These are phyloP conservation scores for Dissophora globulifera DNA, from an alignment of 192 early-diverging fungal genomes.

Conservation along the genomic window DNA sequence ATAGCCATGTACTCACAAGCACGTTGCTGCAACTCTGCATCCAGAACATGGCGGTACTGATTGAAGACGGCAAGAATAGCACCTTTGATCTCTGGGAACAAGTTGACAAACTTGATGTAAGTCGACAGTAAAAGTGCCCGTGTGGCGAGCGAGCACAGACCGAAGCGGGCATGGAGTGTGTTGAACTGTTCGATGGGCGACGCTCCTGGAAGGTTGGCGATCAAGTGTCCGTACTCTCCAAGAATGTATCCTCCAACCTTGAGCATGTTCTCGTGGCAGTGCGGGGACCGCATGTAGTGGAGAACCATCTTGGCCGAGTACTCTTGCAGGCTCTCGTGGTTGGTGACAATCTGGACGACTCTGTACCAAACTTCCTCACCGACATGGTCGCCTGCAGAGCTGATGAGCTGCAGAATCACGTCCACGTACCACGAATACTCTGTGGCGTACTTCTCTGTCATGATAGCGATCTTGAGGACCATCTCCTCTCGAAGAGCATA, in stretches of 20 bases:
- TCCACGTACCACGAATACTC: slow-evolving; percentile 99
- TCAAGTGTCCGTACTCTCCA: slow-evolving; percentile 98
- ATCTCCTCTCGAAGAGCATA: slow-evolving; percentile 94
- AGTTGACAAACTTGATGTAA: slow-evolving; percentile 94
- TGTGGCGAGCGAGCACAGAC: slow-evolving; percentile 79
- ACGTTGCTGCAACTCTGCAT: slow-evolving; percentile 97
- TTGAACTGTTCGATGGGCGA: slow-evolving; percentile 95
- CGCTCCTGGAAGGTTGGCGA: slow-evolving; percentile 86
- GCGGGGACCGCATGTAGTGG: slow-evolving; percentile 84
- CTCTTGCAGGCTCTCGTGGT: slow-evolving; percentile 94
- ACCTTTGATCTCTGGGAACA: slow-evolving; percentile 98
- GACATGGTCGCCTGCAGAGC: slow-evolving; percentile 94
- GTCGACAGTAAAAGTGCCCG: slow-evolving; percentile 90
- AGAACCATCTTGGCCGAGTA: slow-evolving; percentile 91
- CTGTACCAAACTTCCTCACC: slow-evolving; percentile 98
- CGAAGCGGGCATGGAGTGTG: slow-evolving; percentile 92
- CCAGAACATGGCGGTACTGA: slow-evolving; percentile 87
- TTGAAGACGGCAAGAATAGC: slow-evolving; percentile 88
- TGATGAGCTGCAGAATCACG: slow-evolving; percentile 95
- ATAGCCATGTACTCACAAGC: slow-evolving; percentile 96
- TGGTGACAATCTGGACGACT: slow-evolving; percentile 95
- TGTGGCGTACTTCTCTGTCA: slow-evolving; percentile 97
- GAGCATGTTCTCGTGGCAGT: slow-evolving; percentile 95
- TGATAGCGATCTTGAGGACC: slow-evolving; percentile 98
- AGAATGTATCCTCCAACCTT: slow-evolving; percentile 97